Conservation (phyloP, 164 flowering plant genomes). For the Magnolia sinica region DNA sequence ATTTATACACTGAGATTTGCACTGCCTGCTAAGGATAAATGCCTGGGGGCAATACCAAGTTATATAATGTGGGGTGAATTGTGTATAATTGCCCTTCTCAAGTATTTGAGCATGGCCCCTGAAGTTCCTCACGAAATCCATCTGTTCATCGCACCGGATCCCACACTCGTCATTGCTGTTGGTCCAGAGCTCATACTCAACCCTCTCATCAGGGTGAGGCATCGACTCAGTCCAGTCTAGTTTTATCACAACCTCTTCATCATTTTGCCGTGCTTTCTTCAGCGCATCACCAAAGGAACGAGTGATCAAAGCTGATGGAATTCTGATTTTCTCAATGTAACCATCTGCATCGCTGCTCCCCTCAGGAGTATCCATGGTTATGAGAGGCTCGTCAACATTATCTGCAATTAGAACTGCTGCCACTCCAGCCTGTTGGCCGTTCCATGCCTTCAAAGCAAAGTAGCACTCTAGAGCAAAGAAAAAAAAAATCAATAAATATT, state of each 20-base stretch:
- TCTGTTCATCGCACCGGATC: slow-evolving; percentile 69
- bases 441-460: slow-evolving; percentile 88
- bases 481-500: slow-evolving; percentile 2
- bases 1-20: slow-evolving; percentile 93
- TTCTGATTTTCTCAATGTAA: slow-evolving; percentile 58
- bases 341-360: slow-evolving; percentile 52
- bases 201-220: slow-evolving; percentile 88
- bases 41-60: slow-evolving; percentile 90
- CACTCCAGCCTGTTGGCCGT: slow-evolving; percentile 89
- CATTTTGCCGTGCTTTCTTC: slow-evolving; percentile 49
- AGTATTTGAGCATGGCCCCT: slow-evolving; percentile 91
- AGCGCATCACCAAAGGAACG: slow-evolving; percentile 54
- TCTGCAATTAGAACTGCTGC: slow-evolving; percentile 92
- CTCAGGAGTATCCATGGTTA: slow-evolving; percentile 92
- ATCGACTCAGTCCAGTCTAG: slow-evolving; percentile 86
- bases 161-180: slow-evolving; percentile 97
- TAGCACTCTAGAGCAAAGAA: slow-evolving; percentile 52
- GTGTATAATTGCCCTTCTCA: slow-evolving; percentile 67
- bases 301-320: slow-evolving; percentile 80
- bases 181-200: slow-evolving; percentile 93
- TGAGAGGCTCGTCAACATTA: slow-evolving; percentile 63
- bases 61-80: slow-evolving; percentile 86
- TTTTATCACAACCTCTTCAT: slow-evolving; percentile 48
- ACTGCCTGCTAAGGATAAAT: slow-evolving; percentile 57
- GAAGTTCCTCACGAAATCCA: slow-evolving; percentile 68